Evolutionary conservation across 2,329 filamentous ascomycete genomes (phyloP).

Genomic region (Phaeosphaeriaceae sp.): DNA sequence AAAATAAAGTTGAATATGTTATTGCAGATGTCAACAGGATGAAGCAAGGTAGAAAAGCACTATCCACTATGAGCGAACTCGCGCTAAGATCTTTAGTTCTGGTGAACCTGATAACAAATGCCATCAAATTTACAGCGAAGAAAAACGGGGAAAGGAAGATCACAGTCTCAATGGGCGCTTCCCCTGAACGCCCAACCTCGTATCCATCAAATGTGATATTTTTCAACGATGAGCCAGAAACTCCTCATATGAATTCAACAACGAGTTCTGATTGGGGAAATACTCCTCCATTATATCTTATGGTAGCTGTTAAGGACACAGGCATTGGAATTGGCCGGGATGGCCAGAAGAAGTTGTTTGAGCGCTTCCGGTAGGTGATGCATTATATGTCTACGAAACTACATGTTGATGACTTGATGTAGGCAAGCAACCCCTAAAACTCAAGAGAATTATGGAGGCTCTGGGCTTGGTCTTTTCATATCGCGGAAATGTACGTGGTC

Average conservation of each 20-base stretch:
- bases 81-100: conserved; percentile 42
- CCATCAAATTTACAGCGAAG: conserved; percentile 55
- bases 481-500: conserved; percentile 41
- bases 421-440: conserved; percentile 49
- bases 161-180: conserved; percentile 51
- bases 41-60: conserved; percentile 37
- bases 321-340: conserved; percentile 51
- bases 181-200: conserved; percentile 43
- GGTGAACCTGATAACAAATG: conserved; percentile 54
- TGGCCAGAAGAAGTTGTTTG: conserved; percentile 51
- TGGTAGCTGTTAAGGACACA: conserved; percentile 54
- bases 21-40: conserved; percentile 46
- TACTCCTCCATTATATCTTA: conserved; percentile 49
- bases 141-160: conserved; percentile 49
- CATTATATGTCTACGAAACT: no score
- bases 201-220: conserved; percentile 55
- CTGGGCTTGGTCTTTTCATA: conserved; percentile 48
- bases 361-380: conserved; percentile 47
- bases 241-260: conserved; percentile 51
- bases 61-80: no score
- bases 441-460: conserved; percentile 51
- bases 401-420: conserved; percentile 3
- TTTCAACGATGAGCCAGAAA: conserved; percentile 46
- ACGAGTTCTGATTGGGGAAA: conserved; percentile 50
- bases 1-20: conserved; percentile 48